Evolutionary conservation across 1,284 basidiomycete species (phyloP).

Genomic region (Microbotryum scabiosae): DNA sequence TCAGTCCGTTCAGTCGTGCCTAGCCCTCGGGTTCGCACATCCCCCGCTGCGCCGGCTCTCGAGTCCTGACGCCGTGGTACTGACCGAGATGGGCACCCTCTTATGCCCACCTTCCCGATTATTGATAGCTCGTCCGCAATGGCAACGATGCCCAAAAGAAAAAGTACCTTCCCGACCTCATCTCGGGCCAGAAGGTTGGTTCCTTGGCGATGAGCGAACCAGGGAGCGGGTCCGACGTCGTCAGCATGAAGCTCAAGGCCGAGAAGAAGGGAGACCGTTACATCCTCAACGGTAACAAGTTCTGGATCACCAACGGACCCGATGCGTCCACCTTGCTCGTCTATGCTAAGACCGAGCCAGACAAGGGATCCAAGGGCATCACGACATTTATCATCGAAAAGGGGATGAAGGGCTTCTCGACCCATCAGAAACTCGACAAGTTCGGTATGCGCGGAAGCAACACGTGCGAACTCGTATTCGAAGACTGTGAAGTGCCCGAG

Average conservation of each 20-base stretch:
- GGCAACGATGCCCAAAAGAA: constrained; percentile 76
- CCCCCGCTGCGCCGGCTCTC: neutral
- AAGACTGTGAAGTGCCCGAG: constrained; percentile 77
- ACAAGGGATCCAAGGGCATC: constrained; percentile 74
- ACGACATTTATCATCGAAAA: constrained; percentile 87
- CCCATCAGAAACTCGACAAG: constrained; percentile 84
- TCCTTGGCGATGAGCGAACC: constrained; percentile 90
- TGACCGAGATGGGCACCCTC: neutral
- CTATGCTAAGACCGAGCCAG: constrained; percentile 80
- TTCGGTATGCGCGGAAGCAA: constrained; percentile 94
- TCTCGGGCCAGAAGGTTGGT: constrained; percentile 74
- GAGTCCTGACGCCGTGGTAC: neutral
- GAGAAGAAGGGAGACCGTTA: constrained; percentile 67
- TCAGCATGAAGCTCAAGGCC: constrained; percentile 77
- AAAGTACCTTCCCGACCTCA: constrained; percentile 77
- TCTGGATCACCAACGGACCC: constrained; percentile 96
- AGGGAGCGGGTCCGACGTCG: constrained; percentile 65
- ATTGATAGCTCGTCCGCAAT: constrained; percentile 66
- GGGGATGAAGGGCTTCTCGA: constrained; percentile 72
- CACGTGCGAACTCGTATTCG: constrained; percentile 87
- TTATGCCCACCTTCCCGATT: neutral
- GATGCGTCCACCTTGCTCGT: constrained; percentile 81
- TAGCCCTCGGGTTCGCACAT: neutral
- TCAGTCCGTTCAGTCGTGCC: constrained; percentile 10
- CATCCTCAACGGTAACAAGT: constrained; percentile 79